These are phyloP conservation scores for Talaromyces wortmannii DNA, from an alignment of 495 filamentous ascomycete genomes.

Conservation along the genomic window DNA sequence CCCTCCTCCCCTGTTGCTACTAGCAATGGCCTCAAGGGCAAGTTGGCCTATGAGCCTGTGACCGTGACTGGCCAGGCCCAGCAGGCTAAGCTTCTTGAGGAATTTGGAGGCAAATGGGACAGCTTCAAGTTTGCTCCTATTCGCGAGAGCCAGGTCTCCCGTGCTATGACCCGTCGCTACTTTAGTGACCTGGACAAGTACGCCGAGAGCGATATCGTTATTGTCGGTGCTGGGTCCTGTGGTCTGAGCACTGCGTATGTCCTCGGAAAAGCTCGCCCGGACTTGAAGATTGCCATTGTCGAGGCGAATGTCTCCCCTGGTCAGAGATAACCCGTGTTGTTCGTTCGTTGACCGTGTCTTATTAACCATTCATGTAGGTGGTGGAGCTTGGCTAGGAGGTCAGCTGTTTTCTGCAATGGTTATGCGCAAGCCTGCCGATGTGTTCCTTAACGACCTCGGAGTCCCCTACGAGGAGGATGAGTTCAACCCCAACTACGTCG, in stretches of 20 bases:
- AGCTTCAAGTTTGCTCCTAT: conserved; percentile 78
- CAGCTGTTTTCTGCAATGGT: conserved; percentile 93
- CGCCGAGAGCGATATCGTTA: conserved; percentile 87
- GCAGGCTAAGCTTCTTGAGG: conserved; percentile 48
- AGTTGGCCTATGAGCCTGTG: conserved; percentile 30
- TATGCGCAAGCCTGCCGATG: conserved; percentile 84
- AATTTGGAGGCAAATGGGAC: conserved; percentile 64
- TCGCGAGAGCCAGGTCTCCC: conserved; percentile 82
- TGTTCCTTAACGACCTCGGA: conserved; percentile 71
- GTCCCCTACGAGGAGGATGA: conserved; percentile 84
- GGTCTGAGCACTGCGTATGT: conserved; percentile 79
- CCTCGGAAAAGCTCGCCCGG: conserved; percentile 74
- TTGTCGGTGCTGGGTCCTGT: conserved; percentile 82
- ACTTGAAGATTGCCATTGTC: conserved; percentile 87
- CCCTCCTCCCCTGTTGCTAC: conserved; percentile 23
- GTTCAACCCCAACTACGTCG: conserved; percentile 74
- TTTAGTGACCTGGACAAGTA: conserved; percentile 83
- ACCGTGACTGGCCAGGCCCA: conserved; percentile 28
- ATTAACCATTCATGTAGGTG: conserved; percentile 38
- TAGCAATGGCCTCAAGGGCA: conserved; percentile 39
- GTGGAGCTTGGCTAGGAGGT: conserved; percentile 87
- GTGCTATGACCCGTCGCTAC: conserved; percentile 89
- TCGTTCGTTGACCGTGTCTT: neutral
- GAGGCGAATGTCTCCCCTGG: conserved; percentile 79
- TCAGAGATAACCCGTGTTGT: conserved; percentile 11